Base-by-base conservation (phyloP, 78 protist genomes). In the Dictyostelium firmibasis region DNA sequence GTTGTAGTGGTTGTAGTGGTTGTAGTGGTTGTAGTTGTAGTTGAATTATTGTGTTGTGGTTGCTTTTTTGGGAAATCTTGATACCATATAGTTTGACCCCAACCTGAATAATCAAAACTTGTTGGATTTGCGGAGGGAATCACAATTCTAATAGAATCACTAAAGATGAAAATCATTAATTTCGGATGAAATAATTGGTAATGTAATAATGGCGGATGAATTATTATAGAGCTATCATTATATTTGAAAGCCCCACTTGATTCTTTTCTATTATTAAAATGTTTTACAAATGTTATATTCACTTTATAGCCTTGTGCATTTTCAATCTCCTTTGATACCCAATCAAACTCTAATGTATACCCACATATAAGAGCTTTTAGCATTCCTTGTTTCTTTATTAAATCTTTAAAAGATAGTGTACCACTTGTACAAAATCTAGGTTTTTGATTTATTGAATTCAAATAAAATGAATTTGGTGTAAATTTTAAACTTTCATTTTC, bases 81-180 rank as follows among this genome's bases (percentile, higher is more conserved):
- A 78, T n/a, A 81, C 94, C 94, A 89, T 31, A 89, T 81, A 18
- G 94, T 89, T 89, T 89, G 94, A 25, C 83, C 83, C 5, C 82
- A 43, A 20, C n/a, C 50, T 16, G 31, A 29, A 47, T 81, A 89
- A 50, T 89, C 94, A 29, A 35, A n/a, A 20, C 29, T 33, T 6
- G 83, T 69, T 81, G 94, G 88, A 70, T 89, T 89, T 13, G 83
- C 69, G 20, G 87, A 81, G 81, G 94, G 81, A 18, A 89, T 31
- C 4, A 70, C 77, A 31, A 89, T 69, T 41, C 94, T 78, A 70
- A 89, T 41, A 13, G 10, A 89, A 20, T 53, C 86, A 47, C 8
- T 7, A 31, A 47, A 89, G 1, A 70, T 20, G 25, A 89, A 50
- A 62, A 62, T 47, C 18, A 81, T 81, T 29, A 89, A 29, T 81